Evolutionary conservation across 2,329 filamentous ascomycete genomes (phyloP), one percentile per base, ranked within the genome.

Genomic region (Aspergillus jensenii): DNA sequence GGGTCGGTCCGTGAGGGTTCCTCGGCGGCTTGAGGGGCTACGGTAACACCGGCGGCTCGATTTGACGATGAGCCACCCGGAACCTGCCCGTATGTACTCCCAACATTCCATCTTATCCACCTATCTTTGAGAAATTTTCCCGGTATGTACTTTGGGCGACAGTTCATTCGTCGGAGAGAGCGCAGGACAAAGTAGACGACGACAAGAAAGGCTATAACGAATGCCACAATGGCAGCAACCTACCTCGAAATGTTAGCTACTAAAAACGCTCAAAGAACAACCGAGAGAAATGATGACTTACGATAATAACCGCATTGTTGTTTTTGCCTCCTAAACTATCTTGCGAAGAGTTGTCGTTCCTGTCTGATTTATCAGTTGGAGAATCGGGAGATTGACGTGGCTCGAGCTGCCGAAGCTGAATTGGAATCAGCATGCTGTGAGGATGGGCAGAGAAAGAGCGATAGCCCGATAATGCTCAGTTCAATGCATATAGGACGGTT

Each of bases 21-120:
- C 37, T 62, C 51, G 4, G 67, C 65, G 3, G 68, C 61, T 35
- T 70, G 69, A 15, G 65, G 64, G 55, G 69, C 69, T 12, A 70
- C 60, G 14, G 68, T 70, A 57, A 68, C 62, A 23, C 56, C 52
- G 12, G 57, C 55, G 25, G 56, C 54, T 27, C 50, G 60, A 55
- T 65, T 63, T 19, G 59, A 43, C 21, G 63, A 55, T 41, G 65
- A 52, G 47, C 63, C 67, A 33, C 60, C 63, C 1, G 72, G 68
- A 11, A 77, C 71, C 56, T 75, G 76, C 49, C 76, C 75, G 52
- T 79, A 80, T 45, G 74, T 71, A 44, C 70, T 68, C 50, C 68
- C 71, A 5, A 76, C 76, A 3, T 71, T 72, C 82, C 82, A 84
- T 61, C 74, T 74, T 55, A 73, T 73, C 83, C 83, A 85, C 68